phyloP scores from a whole-genome alignment of 768 basidiomycete genomes.

The Gelatoporia subvermispora region DNA sequence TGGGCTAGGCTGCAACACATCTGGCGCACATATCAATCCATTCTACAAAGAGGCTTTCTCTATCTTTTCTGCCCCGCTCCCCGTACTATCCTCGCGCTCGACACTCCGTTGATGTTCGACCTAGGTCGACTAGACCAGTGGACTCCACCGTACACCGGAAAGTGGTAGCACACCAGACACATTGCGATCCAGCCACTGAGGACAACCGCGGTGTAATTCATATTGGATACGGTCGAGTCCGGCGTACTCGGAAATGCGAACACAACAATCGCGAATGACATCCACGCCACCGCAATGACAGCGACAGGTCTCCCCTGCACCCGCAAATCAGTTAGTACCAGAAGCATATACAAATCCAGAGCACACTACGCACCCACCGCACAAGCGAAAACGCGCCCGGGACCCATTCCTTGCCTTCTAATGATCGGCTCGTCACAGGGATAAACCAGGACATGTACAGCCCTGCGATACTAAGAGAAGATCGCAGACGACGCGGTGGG shows the following conservation, averaged over 20 bases:
- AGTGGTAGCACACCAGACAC: constrained; percentile 29
- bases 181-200: constrained; percentile 26
- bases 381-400: constrained; percentile 36
- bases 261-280: constrained; percentile 30
- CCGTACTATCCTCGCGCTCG: too few species aligned
- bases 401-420: constrained; percentile 20
- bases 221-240: constrained; percentile 23
- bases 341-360: too few species aligned
- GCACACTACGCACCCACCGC: constrained; percentile 15
- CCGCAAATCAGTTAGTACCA: background rate
- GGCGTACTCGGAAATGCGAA: constrained; percentile 31
- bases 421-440: constrained; percentile 29
- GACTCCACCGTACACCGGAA: constrained; percentile 19
- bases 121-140: constrained; percentile 18
- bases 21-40: too few species aligned
- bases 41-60: too few species aligned
- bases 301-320: constrained; percentile 26
- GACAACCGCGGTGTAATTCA: constrained; percentile 35
- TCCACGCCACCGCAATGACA: constrained; percentile 30
- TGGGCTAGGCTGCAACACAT: too few species aligned
- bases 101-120: too few species aligned
- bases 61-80: too few species aligned
- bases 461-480: constrained; percentile 23
- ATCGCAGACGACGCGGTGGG: constrained; percentile 34
- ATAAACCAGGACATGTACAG: constrained; percentile 26